These are phyloP conservation scores for Lactuca saligna DNA, from an alignment of 129 eudicot genomes.

Conservation along the genomic window DNA sequence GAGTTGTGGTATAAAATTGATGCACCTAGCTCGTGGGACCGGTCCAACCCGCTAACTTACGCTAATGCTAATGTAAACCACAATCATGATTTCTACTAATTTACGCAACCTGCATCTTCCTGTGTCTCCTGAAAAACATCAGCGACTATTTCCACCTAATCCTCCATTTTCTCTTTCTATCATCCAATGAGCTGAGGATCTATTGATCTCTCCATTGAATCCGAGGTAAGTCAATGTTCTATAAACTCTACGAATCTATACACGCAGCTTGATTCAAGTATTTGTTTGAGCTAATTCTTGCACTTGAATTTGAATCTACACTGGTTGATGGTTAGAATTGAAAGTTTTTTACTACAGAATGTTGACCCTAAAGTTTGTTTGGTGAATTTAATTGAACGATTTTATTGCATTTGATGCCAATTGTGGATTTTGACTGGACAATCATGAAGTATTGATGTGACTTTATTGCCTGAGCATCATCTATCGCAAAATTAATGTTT, in stretches of 20 bases:
- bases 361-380: constrained; percentile 12
- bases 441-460: not conserved
- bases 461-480: constrained; percentile 10
- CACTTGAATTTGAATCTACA: constrained; percentile 12
- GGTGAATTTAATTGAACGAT: constrained; percentile 1
- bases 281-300: constrained; percentile 16
- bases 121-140: not conserved
- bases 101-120: constrained; percentile 14
- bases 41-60: not conserved
- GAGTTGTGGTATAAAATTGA: not conserved
- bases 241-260: constrained; percentile 2
- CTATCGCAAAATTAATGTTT: not conserved
- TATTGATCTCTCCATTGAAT: constrained; percentile 17
- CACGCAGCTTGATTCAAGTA: not conserved
- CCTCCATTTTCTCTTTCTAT: constrained; percentile 1
- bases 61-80: constrained; percentile 5
- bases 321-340: constrained; percentile 2
- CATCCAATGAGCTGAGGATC: constrained; percentile 19
- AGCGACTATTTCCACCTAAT: constrained; percentile 6
- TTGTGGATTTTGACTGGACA: not conserved
- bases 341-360: not conserved
- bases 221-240: constrained; percentile 16
- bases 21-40: not conserved
- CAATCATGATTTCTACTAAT: constrained; percentile 14
- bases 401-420: not conserved